These are phyloP conservation scores for Nakazawaea wyomingensis DNA, from an alignment of 805 yeast genomes.

Conservation along the genomic window DNA sequence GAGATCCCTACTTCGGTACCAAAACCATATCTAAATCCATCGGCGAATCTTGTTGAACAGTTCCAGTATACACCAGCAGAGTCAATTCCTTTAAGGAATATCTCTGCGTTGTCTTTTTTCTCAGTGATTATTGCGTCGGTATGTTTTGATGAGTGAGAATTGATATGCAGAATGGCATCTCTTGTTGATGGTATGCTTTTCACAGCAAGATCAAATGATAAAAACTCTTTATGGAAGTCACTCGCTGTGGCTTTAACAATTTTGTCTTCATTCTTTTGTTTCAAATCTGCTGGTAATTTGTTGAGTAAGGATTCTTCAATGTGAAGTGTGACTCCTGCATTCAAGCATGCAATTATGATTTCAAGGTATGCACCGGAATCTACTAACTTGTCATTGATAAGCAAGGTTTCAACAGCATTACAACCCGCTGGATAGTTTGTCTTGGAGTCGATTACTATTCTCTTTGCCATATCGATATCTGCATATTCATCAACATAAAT, in stretches of 20 bases:
- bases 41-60: conserved; percentile 95
- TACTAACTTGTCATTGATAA: conserved; percentile 47
- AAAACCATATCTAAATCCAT: conserved; percentile 96
- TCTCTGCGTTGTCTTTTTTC: conserved; percentile 62
- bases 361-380: conserved; percentile 13
- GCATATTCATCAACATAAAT: conserved; percentile 76
- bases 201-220: conserved; percentile 80
- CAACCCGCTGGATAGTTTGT: conserved; percentile 99
- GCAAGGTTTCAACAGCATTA: conserved; percentile 87
- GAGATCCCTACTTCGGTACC: conserved; percentile 99
- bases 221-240: conserved; percentile 80
- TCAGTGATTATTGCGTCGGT: conserved; percentile 91
- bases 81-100: conserved; percentile 79
- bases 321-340: conserved; percentile 70
- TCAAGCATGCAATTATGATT: conserved; percentile 37
- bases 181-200: conserved; percentile 51
- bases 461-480: conserved; percentile 70
- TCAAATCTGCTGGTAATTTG: conserved; percentile 17
- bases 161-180: conserved; percentile 83
- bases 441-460: conserved; percentile 78
- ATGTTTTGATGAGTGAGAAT: conserved; percentile 90
- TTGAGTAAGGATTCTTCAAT: conserved; percentile 48
- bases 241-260: conserved; percentile 47
- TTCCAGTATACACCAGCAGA: conserved; percentile 98
- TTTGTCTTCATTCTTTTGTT: conserved; percentile 20